Percentiles rank a stretch among this genome's conserved stretches.
Evolutionary conservation across 495 filamentous ascomycete genomes (phyloP).

Genomic region (Echria macrotheca): DNA sequence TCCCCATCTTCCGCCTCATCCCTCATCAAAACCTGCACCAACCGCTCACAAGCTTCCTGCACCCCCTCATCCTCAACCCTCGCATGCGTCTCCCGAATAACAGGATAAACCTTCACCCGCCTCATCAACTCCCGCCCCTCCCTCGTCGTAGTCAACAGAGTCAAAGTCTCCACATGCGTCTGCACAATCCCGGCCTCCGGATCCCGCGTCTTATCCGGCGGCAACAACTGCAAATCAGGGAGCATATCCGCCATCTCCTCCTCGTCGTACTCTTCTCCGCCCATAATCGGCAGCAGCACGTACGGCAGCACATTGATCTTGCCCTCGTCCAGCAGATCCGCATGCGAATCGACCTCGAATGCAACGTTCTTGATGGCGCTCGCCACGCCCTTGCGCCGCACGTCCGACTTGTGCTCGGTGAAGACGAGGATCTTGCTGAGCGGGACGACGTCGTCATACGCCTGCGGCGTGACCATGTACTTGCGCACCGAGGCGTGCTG

Average conservation of each 20-base stretch:
- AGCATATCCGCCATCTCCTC: conserved; percentile 77
- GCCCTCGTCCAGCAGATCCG: conserved; percentile 59
- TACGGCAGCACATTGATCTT: conserved; percentile 80
- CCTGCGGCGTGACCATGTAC: conserved; percentile 68
- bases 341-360: conserved; percentile 65
- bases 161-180: conserved; percentile 83
- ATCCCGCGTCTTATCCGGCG: conserved; percentile 82
- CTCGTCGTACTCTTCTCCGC: conserved; percentile 57
- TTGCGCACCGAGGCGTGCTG: conserved; percentile 67
- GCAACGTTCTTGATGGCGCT: conserved; percentile 84
- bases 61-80: conserved; percentile 75
- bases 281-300: conserved; percentile 63
- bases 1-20: conserved; percentile 58
- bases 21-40: conserved; percentile 89
- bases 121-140: conserved; percentile 69
- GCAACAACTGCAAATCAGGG: conserved; percentile 79
- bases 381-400: conserved; percentile 85
- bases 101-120: conserved; percentile 75
- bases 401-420: conserved; percentile 74
- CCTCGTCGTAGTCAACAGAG: conserved; percentile 73
- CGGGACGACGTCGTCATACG: conserved; percentile 74
- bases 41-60: conserved; percentile 74
- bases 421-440: conserved; percentile 86
- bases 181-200: conserved; percentile 65
- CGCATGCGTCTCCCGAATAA: conserved; percentile 81